phyloP scores from a whole-genome alignment of 2,329 filamentous ascomycete species.

The Keithomyces neogunnii region DNA sequence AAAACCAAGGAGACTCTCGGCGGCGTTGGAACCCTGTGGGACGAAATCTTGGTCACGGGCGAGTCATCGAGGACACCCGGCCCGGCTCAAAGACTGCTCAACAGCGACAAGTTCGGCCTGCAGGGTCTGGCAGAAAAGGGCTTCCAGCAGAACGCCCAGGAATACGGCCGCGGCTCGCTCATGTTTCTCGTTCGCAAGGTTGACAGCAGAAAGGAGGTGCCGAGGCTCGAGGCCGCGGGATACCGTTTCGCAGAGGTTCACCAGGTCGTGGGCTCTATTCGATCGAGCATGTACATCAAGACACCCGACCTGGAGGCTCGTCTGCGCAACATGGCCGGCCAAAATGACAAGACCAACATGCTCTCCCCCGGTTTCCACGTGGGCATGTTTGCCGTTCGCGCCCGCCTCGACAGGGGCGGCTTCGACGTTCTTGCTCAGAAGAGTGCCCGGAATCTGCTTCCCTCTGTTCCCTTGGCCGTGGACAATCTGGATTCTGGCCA shows the following conservation, averaged over 20 bases:
- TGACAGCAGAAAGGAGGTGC: constrained; percentile 46
- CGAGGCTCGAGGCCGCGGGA: constrained; percentile 59
- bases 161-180: constrained; percentile 64
- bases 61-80: constrained; percentile 9
- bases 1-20: constrained; percentile 55
- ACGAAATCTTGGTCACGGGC: constrained; percentile 65
- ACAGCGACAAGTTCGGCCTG: constrained; percentile 14
- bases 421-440: constrained; percentile 57
- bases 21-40: constrained; percentile 62
- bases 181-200: constrained; percentile 69
- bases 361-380: constrained; percentile 46
- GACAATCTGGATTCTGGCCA: constrained; percentile 47
- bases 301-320: constrained; percentile 50
- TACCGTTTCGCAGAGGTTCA: constrained; percentile 68
- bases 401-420: constrained; percentile 40
- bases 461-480: constrained; percentile 46
- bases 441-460: constrained; percentile 49
- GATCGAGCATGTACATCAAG: constrained; percentile 66
- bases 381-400: constrained; percentile 49
- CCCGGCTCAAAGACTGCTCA: not conserved
- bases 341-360: constrained; percentile 37
- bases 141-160: constrained; percentile 13
- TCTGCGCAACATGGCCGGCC: constrained; percentile 56
- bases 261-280: constrained; percentile 61
- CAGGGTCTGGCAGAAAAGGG: constrained; percentile 35